Percentiles rank a stretch among this genome's conserved stretches.
Evolutionary conservation across 1,284 basidiomycete species (phyloP).

Genomic region (Cryptococcus hybrid): DNA sequence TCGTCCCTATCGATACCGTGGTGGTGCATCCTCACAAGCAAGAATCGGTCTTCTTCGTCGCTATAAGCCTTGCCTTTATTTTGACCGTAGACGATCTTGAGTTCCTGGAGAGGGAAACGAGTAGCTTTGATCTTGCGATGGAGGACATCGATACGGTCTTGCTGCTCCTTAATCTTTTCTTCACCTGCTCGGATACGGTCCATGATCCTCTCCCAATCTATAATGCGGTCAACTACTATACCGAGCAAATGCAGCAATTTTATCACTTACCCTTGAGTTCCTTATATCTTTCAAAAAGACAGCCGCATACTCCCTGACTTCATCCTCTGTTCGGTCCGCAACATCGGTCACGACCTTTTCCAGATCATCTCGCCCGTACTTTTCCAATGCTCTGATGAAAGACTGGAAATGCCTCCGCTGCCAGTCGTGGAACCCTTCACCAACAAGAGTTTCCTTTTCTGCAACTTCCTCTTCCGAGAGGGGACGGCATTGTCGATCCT

Average conservation of each 20-base stretch:
- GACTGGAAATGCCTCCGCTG: conserved; percentile 90
- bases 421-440: conserved; percentile 84
- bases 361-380: conserved; percentile 76
- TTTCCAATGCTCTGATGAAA: conserved; percentile 81
- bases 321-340: conserved; percentile 77
- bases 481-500: conserved; percentile 80
- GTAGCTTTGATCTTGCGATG: conserved; percentile 82
- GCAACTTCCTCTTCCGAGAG: conserved; percentile 80
- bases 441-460: conserved; percentile 74
- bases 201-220: conserved; percentile 77
- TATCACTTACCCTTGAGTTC: conserved; percentile 67
- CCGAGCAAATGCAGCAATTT: no score
- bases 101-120: conserved; percentile 87
- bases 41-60: conserved; percentile 96
- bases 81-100: conserved; percentile 89
- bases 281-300: conserved; percentile 90
- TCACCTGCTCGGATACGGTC: conserved; percentile 78
- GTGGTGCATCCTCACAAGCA: conserved; percentile 85
- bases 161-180: conserved; percentile 64
- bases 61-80: conserved; percentile 95
- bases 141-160: conserved; percentile 74
- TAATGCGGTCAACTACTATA: conserved; percentile 3
- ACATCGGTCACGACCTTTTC: conserved; percentile 81
- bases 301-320: conserved; percentile 75
- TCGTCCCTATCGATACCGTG: conserved; percentile 92